Evolutionary conservation across 225 moss, liverwort and hornwort species (phyloP).

Genomic region (Bryoerythrophyllum caledonicum): DNA sequence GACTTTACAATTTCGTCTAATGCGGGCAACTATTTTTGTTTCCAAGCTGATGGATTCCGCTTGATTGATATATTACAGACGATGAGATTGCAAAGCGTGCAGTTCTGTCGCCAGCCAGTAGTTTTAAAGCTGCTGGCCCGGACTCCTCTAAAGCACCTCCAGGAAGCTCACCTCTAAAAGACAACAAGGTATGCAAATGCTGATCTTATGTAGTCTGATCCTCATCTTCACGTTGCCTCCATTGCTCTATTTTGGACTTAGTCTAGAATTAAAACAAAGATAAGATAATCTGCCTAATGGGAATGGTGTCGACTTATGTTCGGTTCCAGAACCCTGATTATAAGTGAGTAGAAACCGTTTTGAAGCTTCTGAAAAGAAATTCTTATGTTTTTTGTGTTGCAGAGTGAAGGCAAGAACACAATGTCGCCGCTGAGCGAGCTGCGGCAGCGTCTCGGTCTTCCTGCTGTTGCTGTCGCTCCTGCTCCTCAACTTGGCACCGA

Average conservation of each 20-base stretch:
- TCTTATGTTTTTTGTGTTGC: constrained; percentile 8
- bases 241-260: too few species aligned
- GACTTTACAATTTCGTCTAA: too few species aligned
- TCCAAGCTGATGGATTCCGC: neutral
- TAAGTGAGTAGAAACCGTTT: neutral
- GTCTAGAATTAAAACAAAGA: too few species aligned
- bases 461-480: constrained; percentile 38
- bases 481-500: constrained; percentile 37
- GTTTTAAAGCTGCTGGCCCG: constrained; percentile 40
- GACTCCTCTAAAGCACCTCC: constrained; percentile 33
- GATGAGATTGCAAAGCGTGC: constrained; percentile 94
- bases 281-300: neutral
- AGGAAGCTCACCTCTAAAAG: constrained; percentile 32
- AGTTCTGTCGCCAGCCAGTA: constrained; percentile 67
- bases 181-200: constrained; percentile 36
- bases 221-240: too few species aligned
- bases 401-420: constrained; percentile 42
- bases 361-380: too few species aligned
- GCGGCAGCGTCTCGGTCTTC: constrained; percentile 80
- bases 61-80: constrained; percentile 52
- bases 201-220: too few species aligned
- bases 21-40: neutral
- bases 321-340: neutral
- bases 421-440: constrained; percentile 62
- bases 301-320: neutral